These are phyloP conservation scores for Angomonas desouzai DNA, from an alignment of 208 protist genomes.

Conservation along the genomic window DNA sequence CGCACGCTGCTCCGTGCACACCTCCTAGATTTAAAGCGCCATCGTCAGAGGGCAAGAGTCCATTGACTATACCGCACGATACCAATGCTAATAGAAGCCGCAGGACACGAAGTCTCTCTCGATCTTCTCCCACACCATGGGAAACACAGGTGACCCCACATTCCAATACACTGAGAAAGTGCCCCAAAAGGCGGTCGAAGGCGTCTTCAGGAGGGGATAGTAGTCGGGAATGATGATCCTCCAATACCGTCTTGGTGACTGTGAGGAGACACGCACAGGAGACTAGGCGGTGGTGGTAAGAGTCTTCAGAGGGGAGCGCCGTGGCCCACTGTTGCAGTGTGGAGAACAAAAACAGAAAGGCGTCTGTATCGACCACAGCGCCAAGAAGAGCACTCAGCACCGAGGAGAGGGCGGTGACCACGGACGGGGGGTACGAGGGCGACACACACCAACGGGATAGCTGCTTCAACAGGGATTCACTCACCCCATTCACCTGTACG, in stretches of 20 bases:
- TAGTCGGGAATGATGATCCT: too few relatives aligned
- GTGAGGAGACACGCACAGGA: too few relatives aligned
- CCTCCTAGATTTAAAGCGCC: background rate
- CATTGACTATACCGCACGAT: background rate
- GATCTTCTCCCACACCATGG: too few relatives aligned
- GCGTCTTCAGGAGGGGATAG: too few relatives aligned
- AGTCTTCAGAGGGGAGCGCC: background rate
- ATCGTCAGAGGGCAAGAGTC: background rate
- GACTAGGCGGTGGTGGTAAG: too few relatives aligned
- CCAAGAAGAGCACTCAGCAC: background rate
- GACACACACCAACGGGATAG: background rate
- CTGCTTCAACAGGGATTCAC: background rate
- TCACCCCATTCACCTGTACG: background rate
- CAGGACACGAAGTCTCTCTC: too few relatives aligned
- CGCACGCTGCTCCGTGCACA: background rate
- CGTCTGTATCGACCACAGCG: background rate
- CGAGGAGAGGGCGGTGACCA: background rate
- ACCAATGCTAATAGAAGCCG: background rate
- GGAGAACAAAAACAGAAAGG: background rate
- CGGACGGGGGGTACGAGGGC: background rate
- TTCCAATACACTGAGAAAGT: too few relatives aligned
- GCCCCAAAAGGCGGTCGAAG: too few relatives aligned
- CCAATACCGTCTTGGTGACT: too few relatives aligned
- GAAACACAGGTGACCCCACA: too few relatives aligned
- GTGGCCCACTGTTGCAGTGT: background rate